These are phyloP conservation scores for Leersia perrieri DNA, from an alignment of 176 grass and related monocot genomes.

Conservation along the genomic window DNA sequence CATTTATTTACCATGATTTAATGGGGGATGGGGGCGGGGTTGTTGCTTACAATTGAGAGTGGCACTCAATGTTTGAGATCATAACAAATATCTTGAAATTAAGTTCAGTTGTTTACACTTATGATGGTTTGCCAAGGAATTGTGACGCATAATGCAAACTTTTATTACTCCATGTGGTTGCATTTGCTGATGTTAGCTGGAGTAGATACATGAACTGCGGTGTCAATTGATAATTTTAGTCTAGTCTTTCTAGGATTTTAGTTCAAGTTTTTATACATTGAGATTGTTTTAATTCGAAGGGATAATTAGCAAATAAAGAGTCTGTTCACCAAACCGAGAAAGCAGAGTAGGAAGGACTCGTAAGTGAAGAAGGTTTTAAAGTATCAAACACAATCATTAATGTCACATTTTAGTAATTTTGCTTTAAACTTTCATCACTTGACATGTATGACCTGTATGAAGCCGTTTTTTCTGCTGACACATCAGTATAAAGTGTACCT, in stretches of 20 bases:
- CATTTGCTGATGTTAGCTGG: not conserved
- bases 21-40: not conserved
- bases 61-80: not conserved
- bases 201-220: not conserved
- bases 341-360: not conserved
- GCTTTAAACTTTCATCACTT: not conserved
- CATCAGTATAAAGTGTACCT: not conserved
- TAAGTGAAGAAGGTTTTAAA: constrained; percentile 4
- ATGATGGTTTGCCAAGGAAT: not conserved
- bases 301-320: not conserved
- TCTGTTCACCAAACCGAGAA: not conserved
- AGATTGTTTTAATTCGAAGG: not conserved
- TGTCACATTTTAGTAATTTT: not conserved
- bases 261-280: not conserved
- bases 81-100: not conserved
- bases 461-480: not conserved
- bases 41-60: not conserved
- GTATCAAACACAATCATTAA: not conserved
- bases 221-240: not conserved
- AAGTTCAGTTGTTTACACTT: not conserved
- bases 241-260: not conserved
- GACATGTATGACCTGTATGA: not conserved
- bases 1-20: not conserved
- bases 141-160: not conserved
- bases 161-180: not conserved